A percentile compares a stretch with the other conserved stretches of the same genome.
phyloP scores from a whole-genome alignment of 108 stramenopile genomes.

The Mayamaea pseudoterrestris region DNA sequence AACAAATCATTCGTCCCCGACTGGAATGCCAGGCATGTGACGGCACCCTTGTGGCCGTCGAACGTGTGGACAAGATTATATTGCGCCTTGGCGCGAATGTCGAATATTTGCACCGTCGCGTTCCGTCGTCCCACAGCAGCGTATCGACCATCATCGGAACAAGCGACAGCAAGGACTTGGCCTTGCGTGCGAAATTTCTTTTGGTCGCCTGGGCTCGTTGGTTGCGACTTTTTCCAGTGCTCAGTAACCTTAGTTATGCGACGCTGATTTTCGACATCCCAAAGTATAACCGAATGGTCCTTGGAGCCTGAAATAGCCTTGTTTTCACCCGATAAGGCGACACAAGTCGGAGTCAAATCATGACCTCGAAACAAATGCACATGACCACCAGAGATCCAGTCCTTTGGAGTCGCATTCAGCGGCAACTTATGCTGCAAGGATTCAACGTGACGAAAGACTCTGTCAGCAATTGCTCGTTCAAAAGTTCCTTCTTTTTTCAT shows the following conservation, averaged over 20 bases:
- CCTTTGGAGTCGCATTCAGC: slow-evolving; percentile 19
- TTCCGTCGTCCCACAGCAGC: slow-evolving; percentile 87
- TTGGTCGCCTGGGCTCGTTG: background rate
- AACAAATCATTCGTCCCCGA: slow-evolving; percentile 77
- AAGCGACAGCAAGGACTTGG: slow-evolving; percentile 85
- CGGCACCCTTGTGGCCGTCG: slow-evolving; percentile 76
- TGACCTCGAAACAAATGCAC: slow-evolving; percentile 54
- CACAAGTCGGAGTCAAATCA: slow-evolving; percentile 80
- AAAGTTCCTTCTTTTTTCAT: slow-evolving; percentile 51
- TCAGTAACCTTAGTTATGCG: slow-evolving; percentile 21
- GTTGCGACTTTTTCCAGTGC: slow-evolving; percentile 34
- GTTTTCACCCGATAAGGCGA: slow-evolving; percentile 54
- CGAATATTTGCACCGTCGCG: slow-evolving; percentile 73
- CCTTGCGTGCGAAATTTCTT: slow-evolving; percentile 37
- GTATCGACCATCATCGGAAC: slow-evolving; percentile 86
- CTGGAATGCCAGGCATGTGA: slow-evolving; percentile 75
- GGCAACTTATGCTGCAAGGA: slow-evolving; percentile 1
- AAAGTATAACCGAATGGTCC: slow-evolving; percentile 86
- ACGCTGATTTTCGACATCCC: slow-evolving; percentile 81
- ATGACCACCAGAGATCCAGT: slow-evolving; percentile 40
- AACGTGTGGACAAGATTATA: slow-evolving; percentile 51
- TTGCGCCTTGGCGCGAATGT: slow-evolving; percentile 31
- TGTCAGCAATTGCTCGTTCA: slow-evolving; percentile 45
- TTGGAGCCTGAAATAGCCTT: slow-evolving; percentile 82
- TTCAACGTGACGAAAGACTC: slow-evolving; percentile 23